Evolutionary conservation across 805 yeast species (phyloP).

Genomic region (Saitoella complicata): DNA sequence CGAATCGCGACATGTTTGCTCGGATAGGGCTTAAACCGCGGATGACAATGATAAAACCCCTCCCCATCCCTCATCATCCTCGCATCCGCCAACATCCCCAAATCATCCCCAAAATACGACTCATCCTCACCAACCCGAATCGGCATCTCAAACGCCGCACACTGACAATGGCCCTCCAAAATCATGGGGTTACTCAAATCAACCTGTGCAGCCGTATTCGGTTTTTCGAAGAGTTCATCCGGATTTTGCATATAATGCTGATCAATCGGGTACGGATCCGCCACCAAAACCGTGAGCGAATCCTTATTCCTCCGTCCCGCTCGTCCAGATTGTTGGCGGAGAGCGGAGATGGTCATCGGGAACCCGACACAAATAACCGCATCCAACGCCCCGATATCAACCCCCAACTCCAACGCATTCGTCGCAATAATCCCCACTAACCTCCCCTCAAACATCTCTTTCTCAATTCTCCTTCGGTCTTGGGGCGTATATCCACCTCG

Average conservation of each 20-base stretch:
- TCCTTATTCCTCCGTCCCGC: constrained; percentile 85
- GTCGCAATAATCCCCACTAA: constrained; percentile 82
- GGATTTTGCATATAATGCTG: constrained; percentile 67
- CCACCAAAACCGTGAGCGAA: constrained; percentile 70
- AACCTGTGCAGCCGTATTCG: constrained; percentile 41
- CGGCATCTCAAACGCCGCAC: constrained; percentile 84
- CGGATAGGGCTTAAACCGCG: constrained; percentile 67
- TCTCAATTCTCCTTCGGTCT: constrained; percentile 77
- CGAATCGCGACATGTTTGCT: constrained; percentile 58
- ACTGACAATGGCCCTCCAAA: constrained; percentile 72
- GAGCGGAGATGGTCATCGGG: constrained; percentile 70
- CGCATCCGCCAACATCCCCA: constrained; percentile 22
- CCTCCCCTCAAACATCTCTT: constrained; percentile 77
- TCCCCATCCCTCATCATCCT: constrained; percentile 21
- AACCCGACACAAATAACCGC: constrained; percentile 88
- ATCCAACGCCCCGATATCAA: constrained; percentile 85
- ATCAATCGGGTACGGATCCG: constrained; percentile 70
- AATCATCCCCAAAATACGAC: constrained; percentile 36
- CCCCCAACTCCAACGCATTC: constrained; percentile 87
- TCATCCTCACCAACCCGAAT: constrained; percentile 37
- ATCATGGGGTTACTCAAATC: constrained; percentile 48
- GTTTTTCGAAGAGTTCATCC: constrained; percentile 34
- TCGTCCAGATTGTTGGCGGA: constrained; percentile 93
- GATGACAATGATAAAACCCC: constrained; percentile 34
- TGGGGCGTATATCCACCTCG: constrained; percentile 85